A percentile compares a stretch with the other conserved stretches of the same genome.
phyloP scores from a whole-genome alignment of 495 filamentous ascomycete species.

The Astrothelium subdiscretum region DNA sequence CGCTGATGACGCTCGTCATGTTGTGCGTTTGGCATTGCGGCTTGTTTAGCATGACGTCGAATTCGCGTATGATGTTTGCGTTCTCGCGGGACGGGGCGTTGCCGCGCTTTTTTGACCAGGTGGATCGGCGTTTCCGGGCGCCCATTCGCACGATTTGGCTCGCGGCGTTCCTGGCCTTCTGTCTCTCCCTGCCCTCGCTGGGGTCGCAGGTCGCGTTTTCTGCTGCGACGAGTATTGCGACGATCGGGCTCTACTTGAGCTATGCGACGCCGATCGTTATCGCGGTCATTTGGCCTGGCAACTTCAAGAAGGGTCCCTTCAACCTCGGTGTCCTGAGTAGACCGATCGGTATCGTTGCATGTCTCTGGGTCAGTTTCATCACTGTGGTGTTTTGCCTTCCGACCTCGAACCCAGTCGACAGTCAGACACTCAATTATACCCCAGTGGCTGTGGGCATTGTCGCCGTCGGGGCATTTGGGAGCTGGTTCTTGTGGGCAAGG shows the following conservation, averaged over 20 bases:
- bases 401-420: constrained; percentile 45
- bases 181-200: constrained; percentile 48
- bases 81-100: constrained; percentile 43
- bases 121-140: constrained; percentile 36
- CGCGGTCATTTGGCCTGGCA: constrained; percentile 34
- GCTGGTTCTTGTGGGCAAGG: constrained; percentile 39
- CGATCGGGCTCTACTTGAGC: constrained; percentile 53
- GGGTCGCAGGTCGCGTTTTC: constrained; percentile 49
- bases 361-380: constrained; percentile 43
- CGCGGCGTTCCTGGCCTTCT: constrained; percentile 44
- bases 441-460: constrained; percentile 53
- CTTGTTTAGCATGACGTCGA: constrained; percentile 46
- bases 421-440: constrained; percentile 51
- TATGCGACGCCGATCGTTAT: constrained; percentile 56
- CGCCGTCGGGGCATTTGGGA: constrained; percentile 31
- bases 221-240: constrained; percentile 50
- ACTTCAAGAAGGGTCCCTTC: constrained; percentile 38
- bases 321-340: constrained; percentile 44
- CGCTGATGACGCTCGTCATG: constrained; percentile 45
- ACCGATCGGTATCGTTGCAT: constrained; percentile 40
- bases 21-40: constrained; percentile 51
- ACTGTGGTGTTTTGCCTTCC: constrained; percentile 55
- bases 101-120: constrained; percentile 27
- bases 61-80: constrained; percentile 55
- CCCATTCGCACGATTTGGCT: constrained; percentile 48